Conservation (phyloP, 768 basidiomycete genomes). For the Lactifluus rugatus region DNA sequence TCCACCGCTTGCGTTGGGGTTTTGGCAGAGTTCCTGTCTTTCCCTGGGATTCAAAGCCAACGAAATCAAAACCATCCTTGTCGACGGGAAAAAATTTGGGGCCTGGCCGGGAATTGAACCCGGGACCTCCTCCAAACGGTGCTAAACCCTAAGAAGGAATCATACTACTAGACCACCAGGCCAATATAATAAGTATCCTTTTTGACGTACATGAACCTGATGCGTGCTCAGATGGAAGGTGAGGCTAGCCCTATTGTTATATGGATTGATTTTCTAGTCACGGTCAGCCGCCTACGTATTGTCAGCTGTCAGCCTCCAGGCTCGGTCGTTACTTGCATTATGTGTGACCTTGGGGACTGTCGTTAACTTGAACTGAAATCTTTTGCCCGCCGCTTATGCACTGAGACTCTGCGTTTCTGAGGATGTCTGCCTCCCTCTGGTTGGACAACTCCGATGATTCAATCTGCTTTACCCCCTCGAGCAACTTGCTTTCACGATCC, state of each 20-base stretch:
- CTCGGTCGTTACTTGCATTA: not conserved
- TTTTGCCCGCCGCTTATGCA: constrained; percentile 10
- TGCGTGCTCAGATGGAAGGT: not conserved
- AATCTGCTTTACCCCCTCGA: constrained; percentile 14
- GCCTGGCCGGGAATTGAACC: constrained; percentile 84
- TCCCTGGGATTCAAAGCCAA: too few relatives aligned
- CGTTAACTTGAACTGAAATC: not conserved
- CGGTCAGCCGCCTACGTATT: not conserved
- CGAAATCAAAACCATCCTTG: too few relatives aligned
- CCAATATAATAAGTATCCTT: not conserved
- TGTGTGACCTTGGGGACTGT: not conserved
- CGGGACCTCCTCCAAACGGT: constrained; percentile 65
- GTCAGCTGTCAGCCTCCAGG: not conserved
- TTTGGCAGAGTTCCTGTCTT: too few relatives aligned
- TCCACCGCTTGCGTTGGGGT: too few relatives aligned
- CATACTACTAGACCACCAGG: constrained; percentile 21
- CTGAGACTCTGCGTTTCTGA: not conserved
- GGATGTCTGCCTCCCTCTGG: constrained; percentile 19
- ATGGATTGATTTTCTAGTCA: too few relatives aligned
- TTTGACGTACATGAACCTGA: not conserved
- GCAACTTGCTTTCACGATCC: constrained; percentile 4
- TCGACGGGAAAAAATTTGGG: constrained; percentile 23
- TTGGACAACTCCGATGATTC: constrained; percentile 19
- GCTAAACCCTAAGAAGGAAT: constrained; percentile 17
- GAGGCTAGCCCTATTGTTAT: not conserved